These are phyloP conservation scores for Talaromyces sp. DNA, from an alignment of 2,329 filamentous ascomycete genomes.

Conservation along the genomic window DNA sequence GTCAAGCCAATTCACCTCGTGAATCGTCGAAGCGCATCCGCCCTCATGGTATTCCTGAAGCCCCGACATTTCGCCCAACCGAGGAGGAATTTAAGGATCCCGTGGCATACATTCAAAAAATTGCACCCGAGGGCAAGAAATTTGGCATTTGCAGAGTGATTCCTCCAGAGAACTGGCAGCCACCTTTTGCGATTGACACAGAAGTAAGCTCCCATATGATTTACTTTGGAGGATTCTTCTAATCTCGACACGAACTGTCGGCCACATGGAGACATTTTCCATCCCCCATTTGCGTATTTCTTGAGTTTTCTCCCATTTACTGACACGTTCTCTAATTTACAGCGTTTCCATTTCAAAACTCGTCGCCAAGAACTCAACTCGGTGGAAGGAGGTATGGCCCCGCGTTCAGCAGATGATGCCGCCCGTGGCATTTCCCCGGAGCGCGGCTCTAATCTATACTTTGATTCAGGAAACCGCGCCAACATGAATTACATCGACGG, in stretches of 20 bases:
- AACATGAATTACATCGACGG: slow-evolving; percentile 97
- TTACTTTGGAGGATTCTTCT: too few species aligned
- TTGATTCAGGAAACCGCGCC: slow-evolving; percentile 75
- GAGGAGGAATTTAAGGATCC: slow-evolving; percentile 95
- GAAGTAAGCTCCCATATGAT: slow-evolving; percentile 64
- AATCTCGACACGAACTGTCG: background rate
- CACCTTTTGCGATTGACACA: slow-evolving; percentile 92
- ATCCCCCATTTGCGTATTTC: background rate
- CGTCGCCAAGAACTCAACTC: slow-evolving; percentile 96
- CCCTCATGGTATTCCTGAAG: slow-evolving; percentile 83
- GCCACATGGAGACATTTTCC: background rate
- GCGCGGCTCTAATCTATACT: slow-evolving; percentile 43
- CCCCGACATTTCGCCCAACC: slow-evolving; percentile 86
- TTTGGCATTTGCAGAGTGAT: slow-evolving; percentile 96
- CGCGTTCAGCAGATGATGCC: slow-evolving; percentile 32
- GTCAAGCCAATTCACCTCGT: slow-evolving; percentile 74
- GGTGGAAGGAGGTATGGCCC: slow-evolving; percentile 83
- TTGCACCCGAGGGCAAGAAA: slow-evolving; percentile 78
- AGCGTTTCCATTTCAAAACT: slow-evolving; percentile 97
- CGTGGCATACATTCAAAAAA: slow-evolving; percentile 90
- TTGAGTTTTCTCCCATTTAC: background rate
- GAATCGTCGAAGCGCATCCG: slow-evolving; percentile 77
- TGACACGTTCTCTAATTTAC: slow-evolving; percentile 12
- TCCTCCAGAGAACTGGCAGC: slow-evolving; percentile 91
- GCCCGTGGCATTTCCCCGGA: slow-evolving; percentile 32